Base-by-base conservation (phyloP, 2,329 filamentous ascomycete genomes). In the Neonectria punicea region DNA sequence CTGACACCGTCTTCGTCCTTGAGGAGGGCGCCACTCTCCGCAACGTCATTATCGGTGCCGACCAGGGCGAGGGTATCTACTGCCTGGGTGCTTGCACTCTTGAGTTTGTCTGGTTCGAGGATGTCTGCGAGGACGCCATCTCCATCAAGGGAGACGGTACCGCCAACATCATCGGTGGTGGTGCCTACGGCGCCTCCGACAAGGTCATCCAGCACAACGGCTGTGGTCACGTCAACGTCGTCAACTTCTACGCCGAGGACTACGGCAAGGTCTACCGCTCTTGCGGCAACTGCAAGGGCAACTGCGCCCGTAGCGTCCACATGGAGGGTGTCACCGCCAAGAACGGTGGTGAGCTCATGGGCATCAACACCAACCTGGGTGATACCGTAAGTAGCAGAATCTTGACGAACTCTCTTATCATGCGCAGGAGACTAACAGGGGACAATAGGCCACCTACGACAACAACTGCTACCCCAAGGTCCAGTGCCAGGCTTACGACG, bases 41-140 rank as follows among this genome's bases (percentile, higher is more conserved):
- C 53, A 84, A 84, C 64, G 82, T 81, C 22, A 81, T 84, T 61
- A 84, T 84, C 18, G 82, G 82, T 34, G 73, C 76, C 28, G 75
- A 83, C 70, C 81, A 84, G 61, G 74, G 73, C n/a, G 82, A 84
- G 70, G 82, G 82, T 30, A 76, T 84, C 5, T 81, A 84, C 75
- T 84, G 82, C 72, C 67, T 77, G 39, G 83, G 83, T 3, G 53
- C 75, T 1, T 84, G 82, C 70, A 83, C 72, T 2, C 70, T 84
- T 9, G 75, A 81, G 67, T 82, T 80, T n/a, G 84, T 85, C 46
- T 85, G 83, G 83, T 86, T 83, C 63, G 79, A 81, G 58, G 79
- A 83, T 30, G 82, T 84, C 53, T 84, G 82, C 64, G 82, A 84
- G 60, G 72, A 74, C 14, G 70, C 70, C 57, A 72, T 72, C 61